Evolutionary conservation across 1,284 basidiomycete species (phyloP).

Genomic region (Pseudozyma pruni): DNA sequence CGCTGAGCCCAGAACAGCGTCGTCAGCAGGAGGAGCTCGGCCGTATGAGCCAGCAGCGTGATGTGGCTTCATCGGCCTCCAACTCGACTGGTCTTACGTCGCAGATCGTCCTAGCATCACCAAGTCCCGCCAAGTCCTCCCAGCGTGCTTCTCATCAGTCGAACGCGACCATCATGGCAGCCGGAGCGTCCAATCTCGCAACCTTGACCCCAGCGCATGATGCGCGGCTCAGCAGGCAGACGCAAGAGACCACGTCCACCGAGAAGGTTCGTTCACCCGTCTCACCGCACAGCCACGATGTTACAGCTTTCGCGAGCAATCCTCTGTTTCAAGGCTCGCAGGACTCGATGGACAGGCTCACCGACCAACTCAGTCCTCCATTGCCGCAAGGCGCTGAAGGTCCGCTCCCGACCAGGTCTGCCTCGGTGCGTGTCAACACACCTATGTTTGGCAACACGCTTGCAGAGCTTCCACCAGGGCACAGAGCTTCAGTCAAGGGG

Average conservation of each 20-base stretch:
- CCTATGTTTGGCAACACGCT: constrained; percentile 32
- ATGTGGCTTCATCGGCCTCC: constrained; percentile 3
- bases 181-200: constrained; percentile 6
- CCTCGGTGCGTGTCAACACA: constrained; percentile 28
- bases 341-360: constrained; percentile 16
- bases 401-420: constrained; percentile 14
- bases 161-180: constrained; percentile 16
- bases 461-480: constrained; percentile 18
- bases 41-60: constrained; percentile 25
- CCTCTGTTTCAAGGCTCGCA: constrained; percentile 22
- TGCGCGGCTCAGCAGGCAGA: constrained; percentile 21
- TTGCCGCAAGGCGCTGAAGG: constrained; percentile 1
- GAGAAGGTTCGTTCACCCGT: constrained; percentile 2
- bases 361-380: neutral
- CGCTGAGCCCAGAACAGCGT: constrained; percentile 13
- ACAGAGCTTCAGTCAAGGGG: constrained; percentile 18
- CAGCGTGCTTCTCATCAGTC: constrained; percentile 30
- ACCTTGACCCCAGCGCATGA: constrained; percentile 20
- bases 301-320: neutral
- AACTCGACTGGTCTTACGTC: too few relatives aligned
- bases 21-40: constrained; percentile 23
- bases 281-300: too few relatives aligned
- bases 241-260: constrained; percentile 6
- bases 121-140: neutral
- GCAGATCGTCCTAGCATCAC: constrained; percentile 4